These are phyloP conservation scores for Naganishia liquefaciens DNA, from an alignment of 1,284 basidiomycete genomes.

Conservation along the genomic window DNA sequence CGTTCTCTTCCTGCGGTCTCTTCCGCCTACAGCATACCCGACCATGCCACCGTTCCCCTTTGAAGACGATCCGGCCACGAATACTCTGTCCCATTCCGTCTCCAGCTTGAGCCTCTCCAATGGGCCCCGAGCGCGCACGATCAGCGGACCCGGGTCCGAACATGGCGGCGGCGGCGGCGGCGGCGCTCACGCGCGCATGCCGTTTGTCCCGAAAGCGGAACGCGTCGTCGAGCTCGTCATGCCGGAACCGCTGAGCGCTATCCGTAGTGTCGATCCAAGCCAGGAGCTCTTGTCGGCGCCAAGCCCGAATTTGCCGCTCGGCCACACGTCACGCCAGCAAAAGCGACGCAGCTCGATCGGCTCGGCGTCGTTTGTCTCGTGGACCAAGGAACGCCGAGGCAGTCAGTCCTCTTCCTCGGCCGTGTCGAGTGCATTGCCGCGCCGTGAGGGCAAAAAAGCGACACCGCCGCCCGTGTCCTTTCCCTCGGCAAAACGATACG, in stretches of 20 bases:
- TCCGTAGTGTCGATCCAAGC: slow-evolving; percentile 28
- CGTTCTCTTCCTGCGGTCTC: slow-evolving; percentile 49
- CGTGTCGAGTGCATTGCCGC: slow-evolving; percentile 3
- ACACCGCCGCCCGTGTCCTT: slow-evolving; percentile 49
- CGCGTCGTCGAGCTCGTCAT: slow-evolving; percentile 52
- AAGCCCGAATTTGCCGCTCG: slow-evolving; percentile 3
- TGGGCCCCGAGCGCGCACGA: slow-evolving; percentile 5
- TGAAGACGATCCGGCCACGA: slow-evolving; percentile 44
- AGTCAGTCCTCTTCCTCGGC: slow-evolving; percentile 39
- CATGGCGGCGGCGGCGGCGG: slow-evolving; percentile 34
- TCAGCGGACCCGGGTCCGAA: slow-evolving; percentile 38
- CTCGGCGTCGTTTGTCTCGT: slow-evolving; percentile 41
- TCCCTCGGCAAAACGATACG: slow-evolving; percentile 52
- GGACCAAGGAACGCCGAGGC: slow-evolving; percentile 41
- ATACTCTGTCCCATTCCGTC: slow-evolving; percentile 27
- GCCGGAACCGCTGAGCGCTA: slow-evolving; percentile 49
- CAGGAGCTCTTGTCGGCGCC: slow-evolving; percentile 21
- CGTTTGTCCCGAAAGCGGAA: slow-evolving; percentile 36
- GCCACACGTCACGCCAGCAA: slow-evolving; percentile 5
- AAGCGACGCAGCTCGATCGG: slow-evolving; percentile 44
- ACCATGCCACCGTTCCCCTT: slow-evolving; percentile 47
- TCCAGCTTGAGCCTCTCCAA: slow-evolving; percentile 28
- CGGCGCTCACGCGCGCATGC: not conserved
- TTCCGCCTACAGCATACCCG: slow-evolving; percentile 46
- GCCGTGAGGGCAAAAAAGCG: slow-evolving; percentile 12